A percentile compares a stretch with the other conserved stretches of the same genome.
phyloP scores from a whole-genome alignment of 2,329 filamentous ascomycete genomes.

The Lasiodiplodia theobromae region DNA sequence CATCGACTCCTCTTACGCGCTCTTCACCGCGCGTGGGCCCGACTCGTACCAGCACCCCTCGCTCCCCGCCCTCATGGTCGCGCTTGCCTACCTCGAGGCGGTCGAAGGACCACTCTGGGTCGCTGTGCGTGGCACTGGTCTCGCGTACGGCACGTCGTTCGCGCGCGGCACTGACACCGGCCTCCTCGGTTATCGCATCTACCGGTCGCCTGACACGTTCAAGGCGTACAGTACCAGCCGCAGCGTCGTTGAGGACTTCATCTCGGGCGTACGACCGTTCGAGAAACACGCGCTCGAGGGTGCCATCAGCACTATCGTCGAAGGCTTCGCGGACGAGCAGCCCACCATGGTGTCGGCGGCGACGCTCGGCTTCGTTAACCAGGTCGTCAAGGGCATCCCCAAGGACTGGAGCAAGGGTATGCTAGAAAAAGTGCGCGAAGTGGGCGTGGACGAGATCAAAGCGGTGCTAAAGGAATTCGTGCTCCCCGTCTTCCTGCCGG shows the following conservation, averaged over 20 bases:
- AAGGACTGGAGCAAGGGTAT: slow-evolving; percentile 80
- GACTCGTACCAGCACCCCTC: slow-evolving; percentile 77
- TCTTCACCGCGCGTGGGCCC: slow-evolving; percentile 77
- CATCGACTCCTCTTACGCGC: slow-evolving; percentile 88
- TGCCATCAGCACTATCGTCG: slow-evolving; percentile 87
- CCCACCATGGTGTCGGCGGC: slow-evolving; percentile 84
- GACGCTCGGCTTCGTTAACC: slow-evolving; percentile 80
- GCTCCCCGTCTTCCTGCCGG: slow-evolving; percentile 79
- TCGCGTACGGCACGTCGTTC: slow-evolving; percentile 89
- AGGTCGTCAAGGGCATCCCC: slow-evolving; percentile 78
- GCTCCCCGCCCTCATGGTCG: slow-evolving; percentile 85
- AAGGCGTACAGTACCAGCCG: slow-evolving; percentile 83
- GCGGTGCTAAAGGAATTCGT: slow-evolving; percentile 76
- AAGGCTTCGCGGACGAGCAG: slow-evolving; percentile 86
- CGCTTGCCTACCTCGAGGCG: slow-evolving; percentile 87
- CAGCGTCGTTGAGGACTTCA: slow-evolving; percentile 76
- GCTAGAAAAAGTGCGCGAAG: slow-evolving; percentile 76
- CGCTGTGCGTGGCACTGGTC: slow-evolving; percentile 87
- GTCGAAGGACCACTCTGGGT: slow-evolving; percentile 96
- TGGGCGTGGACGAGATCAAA: slow-evolving; percentile 79
- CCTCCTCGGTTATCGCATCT: slow-evolving; percentile 82
- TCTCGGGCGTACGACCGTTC: slow-evolving; percentile 73
- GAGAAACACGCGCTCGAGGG: slow-evolving; percentile 86
- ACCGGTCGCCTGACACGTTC: slow-evolving; percentile 86
- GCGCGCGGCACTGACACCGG: slow-evolving; percentile 79